Conservation (phyloP, 495 filamentous ascomycete genomes). For the Podospora pseudoanserina region DNA sequence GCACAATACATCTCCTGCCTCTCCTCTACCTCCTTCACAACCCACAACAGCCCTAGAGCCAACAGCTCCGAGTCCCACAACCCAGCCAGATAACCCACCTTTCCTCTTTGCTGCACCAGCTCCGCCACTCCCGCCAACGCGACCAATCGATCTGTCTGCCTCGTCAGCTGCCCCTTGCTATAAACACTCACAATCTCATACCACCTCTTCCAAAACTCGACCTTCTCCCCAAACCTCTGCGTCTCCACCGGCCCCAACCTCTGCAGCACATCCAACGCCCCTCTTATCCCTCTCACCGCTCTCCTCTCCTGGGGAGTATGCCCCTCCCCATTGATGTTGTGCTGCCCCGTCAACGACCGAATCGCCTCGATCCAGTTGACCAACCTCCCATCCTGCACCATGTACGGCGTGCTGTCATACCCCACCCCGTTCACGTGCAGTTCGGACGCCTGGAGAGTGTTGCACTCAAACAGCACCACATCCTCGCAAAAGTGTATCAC, state of each 20-base stretch:
- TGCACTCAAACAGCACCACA: slow-evolving; percentile 35
- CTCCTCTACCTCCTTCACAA: not conserved
- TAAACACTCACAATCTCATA: slow-evolving; percentile 15
- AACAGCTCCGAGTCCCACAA: not conserved
- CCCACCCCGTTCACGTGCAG: not conserved
- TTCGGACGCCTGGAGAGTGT: slow-evolving; percentile 11
- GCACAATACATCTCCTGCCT: slow-evolving; percentile 9
- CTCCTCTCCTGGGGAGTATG: not conserved
- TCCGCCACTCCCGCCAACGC: slow-evolving; percentile 17
- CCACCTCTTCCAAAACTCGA: slow-evolving; percentile 16
- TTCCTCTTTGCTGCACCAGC: not conserved
- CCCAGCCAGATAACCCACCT: not conserved
- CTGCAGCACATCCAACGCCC: slow-evolving; percentile 16
- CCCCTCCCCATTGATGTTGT: not conserved
- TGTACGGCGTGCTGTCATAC: slow-evolving; percentile 9
- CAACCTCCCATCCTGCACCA: slow-evolving; percentile 4
- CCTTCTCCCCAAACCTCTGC: not conserved
- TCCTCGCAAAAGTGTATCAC: slow-evolving; percentile 25
- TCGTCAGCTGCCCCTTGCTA: slow-evolving; percentile 15
- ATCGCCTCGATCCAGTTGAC: slow-evolving; percentile 6
- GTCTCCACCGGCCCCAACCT: not conserved
- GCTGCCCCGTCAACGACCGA: not conserved
- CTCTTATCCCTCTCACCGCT: slow-evolving; percentile 11
- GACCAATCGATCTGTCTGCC: slow-evolving; percentile 14
- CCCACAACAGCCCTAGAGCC: slow-evolving; percentile 2